Conservation (phyloP, 176 grass and related monocot genomes). For the Thalia dealbata region DNA sequence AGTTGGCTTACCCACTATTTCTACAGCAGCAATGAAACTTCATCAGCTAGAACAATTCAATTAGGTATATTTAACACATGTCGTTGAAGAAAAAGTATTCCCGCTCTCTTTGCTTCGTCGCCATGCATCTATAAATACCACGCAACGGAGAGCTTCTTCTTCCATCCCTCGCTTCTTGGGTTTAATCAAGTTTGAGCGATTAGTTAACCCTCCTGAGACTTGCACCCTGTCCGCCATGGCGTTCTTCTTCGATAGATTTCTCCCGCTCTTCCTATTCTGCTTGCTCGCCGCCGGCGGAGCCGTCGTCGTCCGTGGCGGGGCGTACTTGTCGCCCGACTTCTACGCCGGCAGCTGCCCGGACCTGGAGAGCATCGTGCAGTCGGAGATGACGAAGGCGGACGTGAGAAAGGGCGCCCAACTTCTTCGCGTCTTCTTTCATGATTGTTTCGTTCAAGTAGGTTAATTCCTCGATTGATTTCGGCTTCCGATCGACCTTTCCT, state of each 20-base stretch:
- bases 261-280: neutral
- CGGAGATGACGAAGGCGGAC: neutral
- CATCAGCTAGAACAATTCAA: no score
- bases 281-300: neutral
- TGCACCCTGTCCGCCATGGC: neutral
- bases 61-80: no score
- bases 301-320: neutral
- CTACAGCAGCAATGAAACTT: no score
- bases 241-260: neutral
- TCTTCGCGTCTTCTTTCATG: neutral
- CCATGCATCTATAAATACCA: no score
- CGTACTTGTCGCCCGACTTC: neutral
- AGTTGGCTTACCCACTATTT: no score
- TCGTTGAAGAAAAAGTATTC: no score
- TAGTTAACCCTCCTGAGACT: no score
- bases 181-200: no score
- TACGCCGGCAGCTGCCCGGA: neutral
- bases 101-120: no score
- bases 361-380: neutral
- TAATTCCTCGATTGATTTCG: neutral
- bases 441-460: neutral
- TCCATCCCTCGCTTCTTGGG: no score
- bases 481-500: no score
- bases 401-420: neutral
- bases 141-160: no score